Conservation (phyloP, 305 asterid species). For the Stenogyne calaminthoides region DNA sequence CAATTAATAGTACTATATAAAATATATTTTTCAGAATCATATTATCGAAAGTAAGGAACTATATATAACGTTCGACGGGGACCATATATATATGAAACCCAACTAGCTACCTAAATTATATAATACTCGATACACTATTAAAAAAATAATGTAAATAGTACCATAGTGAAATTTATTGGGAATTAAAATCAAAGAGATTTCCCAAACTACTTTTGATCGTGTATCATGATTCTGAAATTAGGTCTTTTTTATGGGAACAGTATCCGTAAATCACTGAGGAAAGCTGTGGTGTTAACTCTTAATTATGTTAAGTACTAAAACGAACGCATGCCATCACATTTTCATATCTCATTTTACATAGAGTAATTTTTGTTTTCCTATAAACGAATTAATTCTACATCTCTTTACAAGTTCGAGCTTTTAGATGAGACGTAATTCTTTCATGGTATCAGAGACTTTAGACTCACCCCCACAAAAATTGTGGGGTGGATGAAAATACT, state of each 20-base stretch:
- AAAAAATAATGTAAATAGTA: conserved; percentile 1
- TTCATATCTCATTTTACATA: too few relatives aligned
- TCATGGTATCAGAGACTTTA: too few relatives aligned
- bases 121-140: not conserved
- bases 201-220: not conserved
- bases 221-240: not conserved
- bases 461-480: too few relatives aligned
- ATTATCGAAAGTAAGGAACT: not conserved
- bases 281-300: too few relatives aligned
- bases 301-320: not conserved
- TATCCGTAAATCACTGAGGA: conserved; percentile 15
- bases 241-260: conserved; percentile 8
- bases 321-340: not conserved
- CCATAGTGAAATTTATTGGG: conserved; percentile 31
- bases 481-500: too few relatives aligned
- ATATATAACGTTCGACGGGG: not conserved
- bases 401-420: too few relatives aligned
- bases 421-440: too few relatives aligned
- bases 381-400: too few relatives aligned
- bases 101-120: not conserved
- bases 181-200: conserved; percentile 11
- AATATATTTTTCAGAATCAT: not conserved
- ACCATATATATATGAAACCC: not conserved
- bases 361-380: too few relatives aligned
- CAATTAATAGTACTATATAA: conserved; percentile 3